phyloP scores from a whole-genome alignment of 139 green algal genomes.

The Chlorella vulgaris region DNA sequence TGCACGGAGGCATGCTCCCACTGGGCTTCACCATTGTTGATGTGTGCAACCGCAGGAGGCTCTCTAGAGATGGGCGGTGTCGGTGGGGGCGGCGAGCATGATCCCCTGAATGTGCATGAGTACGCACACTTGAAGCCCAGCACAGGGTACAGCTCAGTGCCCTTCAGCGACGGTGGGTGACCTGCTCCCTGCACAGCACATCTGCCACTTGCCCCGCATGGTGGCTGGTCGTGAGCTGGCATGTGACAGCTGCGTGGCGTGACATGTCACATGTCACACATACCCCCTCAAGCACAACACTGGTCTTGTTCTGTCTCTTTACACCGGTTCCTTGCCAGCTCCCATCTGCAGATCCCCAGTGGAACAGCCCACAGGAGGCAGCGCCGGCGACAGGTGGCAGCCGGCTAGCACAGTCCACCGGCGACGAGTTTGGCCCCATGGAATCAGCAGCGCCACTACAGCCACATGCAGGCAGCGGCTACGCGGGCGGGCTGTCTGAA shows the following conservation, averaged over 20 bases:
- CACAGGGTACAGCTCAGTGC: neutral
- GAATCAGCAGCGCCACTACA: neutral
- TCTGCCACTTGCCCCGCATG: no score
- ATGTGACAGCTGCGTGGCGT: no score
- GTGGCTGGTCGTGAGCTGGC: no score
- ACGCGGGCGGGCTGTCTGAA: constrained; percentile 13
- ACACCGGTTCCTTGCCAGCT: no score
- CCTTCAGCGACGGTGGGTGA: constrained; percentile 24
- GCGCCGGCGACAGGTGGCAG: neutral
- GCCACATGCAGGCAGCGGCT: neutral
- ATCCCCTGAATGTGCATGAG: no score
- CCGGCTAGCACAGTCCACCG: neutral
- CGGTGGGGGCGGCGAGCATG: no score
- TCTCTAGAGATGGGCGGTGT: neutral
- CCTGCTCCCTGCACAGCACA: neutral
- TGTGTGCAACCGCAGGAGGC: neutral
- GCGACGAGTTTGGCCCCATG: constrained; percentile 21
- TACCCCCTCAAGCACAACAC: no score
- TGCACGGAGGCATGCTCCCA: neutral
- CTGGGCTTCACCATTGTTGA: neutral
- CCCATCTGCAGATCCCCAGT: neutral
- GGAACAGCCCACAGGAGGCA: neutral
- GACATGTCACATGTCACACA: no score
- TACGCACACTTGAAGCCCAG: neutral
- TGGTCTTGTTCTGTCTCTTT: no score